phyloP scores from a whole-genome alignment of 2,329 filamentous ascomycete species.

The Arachnomyces sp. region DNA sequence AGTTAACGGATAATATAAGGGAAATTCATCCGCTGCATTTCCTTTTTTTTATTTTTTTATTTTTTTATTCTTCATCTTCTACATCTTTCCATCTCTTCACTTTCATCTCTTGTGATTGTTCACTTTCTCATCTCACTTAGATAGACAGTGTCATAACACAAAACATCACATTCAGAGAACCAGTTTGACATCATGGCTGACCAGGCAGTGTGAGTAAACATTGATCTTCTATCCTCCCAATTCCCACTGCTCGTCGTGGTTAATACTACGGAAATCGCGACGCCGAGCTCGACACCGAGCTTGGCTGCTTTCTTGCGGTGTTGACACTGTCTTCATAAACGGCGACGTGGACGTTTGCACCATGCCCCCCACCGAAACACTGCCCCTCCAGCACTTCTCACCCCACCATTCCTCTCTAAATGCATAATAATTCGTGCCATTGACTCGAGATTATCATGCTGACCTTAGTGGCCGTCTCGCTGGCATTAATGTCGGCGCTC shows the following conservation, averaged over 20 bases:
- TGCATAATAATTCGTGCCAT: neutral
- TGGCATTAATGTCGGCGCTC: slow-evolving; percentile 63
- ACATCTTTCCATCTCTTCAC: slow-evolving; percentile 18
- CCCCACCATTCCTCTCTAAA: neutral
- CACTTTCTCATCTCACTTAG: too few relatives aligned
- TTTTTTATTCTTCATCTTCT: slow-evolving; percentile 16
- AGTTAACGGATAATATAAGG: too few relatives aligned
- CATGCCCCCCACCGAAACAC: slow-evolving; percentile 10
- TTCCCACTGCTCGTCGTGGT: too few relatives aligned
- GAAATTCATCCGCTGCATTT: too few relatives aligned
- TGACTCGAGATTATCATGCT: slow-evolving; percentile 26
- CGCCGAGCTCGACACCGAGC: too few relatives aligned
- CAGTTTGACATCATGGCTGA: slow-evolving; percentile 33
- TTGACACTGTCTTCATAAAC: too few relatives aligned
- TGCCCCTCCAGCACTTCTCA: neutral
- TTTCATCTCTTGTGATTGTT: slow-evolving; percentile 13
- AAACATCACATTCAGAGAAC: slow-evolving; percentile 6
- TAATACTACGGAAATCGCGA: too few relatives aligned
- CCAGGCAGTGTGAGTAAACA: slow-evolving; percentile 37
- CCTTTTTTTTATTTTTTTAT: too few relatives aligned
- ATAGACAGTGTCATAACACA: too few relatives aligned
- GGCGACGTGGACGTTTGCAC: too few relatives aligned
- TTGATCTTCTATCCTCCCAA: slow-evolving; percentile 8
- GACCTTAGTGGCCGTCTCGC: slow-evolving; percentile 64
- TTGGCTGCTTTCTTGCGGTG: too few relatives aligned